A percentile compares a stretch with the other conserved stretches of the same genome.
Conservation (phyloP, 2,329 filamentous ascomycete species). For the Scopulariopsis brevicaulis region DNA sequence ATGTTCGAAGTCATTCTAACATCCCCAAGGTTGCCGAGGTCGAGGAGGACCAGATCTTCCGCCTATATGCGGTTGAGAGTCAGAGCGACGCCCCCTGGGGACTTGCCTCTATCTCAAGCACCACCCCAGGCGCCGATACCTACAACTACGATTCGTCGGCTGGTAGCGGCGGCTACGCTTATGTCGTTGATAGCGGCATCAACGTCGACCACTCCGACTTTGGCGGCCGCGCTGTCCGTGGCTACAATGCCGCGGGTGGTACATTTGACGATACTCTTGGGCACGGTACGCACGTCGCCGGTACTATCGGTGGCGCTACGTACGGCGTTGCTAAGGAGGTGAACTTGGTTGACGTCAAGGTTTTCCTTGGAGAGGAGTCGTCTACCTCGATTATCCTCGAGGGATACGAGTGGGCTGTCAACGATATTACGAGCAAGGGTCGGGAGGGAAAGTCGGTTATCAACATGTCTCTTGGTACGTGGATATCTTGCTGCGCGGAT, state of each 20-base stretch:
- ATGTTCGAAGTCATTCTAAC: background rate
- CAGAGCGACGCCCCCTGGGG: conserved; percentile 19
- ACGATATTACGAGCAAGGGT: conserved; percentile 18
- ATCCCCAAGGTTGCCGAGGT: conserved; percentile 9
- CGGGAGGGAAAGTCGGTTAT: conserved; percentile 23
- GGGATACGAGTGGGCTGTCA: conserved; percentile 22
- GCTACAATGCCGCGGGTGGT: conserved; percentile 14
- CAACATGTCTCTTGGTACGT: conserved; percentile 34
- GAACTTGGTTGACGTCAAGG: conserved; percentile 93
- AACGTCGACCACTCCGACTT: conserved; percentile 12
- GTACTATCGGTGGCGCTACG: conserved; percentile 21
- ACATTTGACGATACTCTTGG: conserved; percentile 19
- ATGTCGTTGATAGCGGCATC: conserved; percentile 14
- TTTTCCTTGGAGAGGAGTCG: conserved; percentile 31
- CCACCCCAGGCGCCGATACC: conserved; percentile 12
- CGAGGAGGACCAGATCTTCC: conserved; percentile 13
- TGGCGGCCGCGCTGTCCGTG: conserved; percentile 11
- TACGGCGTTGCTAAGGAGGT: conserved; percentile 77
- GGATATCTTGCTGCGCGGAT: no score
- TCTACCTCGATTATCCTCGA: conserved; percentile 15
- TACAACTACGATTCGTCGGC: conserved; percentile 12
- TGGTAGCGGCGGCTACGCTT: conserved; percentile 13
- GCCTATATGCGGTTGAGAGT: conserved; percentile 6
- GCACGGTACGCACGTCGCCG: conserved; percentile 29
- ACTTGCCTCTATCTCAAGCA: conserved; percentile 19